phyloP scores from a whole-genome alignment of 805 yeast genomes.

The Ogataea naganishii region DNA sequence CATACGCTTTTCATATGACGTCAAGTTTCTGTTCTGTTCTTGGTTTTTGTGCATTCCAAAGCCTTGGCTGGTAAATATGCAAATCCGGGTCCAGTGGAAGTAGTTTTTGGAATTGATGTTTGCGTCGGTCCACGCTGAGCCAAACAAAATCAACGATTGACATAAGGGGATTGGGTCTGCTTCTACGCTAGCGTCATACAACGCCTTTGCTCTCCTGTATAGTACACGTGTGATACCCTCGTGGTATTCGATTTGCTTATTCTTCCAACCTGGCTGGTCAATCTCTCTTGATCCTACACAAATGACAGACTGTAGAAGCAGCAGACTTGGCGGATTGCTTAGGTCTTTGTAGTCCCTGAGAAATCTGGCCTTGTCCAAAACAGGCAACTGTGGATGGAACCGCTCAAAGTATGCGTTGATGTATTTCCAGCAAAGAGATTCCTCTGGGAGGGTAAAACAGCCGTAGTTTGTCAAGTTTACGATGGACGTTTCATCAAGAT shows the following conservation, averaged over 20 bases:
- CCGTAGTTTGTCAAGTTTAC: conserved; percentile 59
- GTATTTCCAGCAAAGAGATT: conserved; percentile 50
- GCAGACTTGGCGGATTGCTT: conserved; percentile 50
- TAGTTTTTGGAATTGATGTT: conserved; percentile 59
- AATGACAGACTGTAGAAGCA: conserved; percentile 55
- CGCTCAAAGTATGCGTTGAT: conserved; percentile 55
- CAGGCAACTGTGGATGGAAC: conserved; percentile 64
- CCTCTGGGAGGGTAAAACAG: conserved; percentile 63
- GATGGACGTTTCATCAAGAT: conserved; percentile 36
- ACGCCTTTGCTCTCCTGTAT: conserved; percentile 44
- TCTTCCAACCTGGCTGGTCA: conserved; percentile 41
- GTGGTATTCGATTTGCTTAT: conserved; percentile 37
- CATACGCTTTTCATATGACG: conserved; percentile 12
- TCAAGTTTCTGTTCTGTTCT: conserved; percentile 5
- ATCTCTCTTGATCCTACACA: conserved; percentile 61
- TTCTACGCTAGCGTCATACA: conserved; percentile 64
- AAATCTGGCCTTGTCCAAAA: conserved; percentile 54
- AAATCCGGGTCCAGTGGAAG: conserved; percentile 68
- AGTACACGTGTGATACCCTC: conserved; percentile 24
- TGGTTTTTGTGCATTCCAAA: conserved; percentile 58
- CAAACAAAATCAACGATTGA: conserved; percentile 53
- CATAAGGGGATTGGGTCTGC: conserved; percentile 54
- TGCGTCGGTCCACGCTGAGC: conserved; percentile 71
- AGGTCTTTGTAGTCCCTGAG: conserved; percentile 49
- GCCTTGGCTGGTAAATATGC: conserved; percentile 65